Evolutionary conservation across 106 monocot species (phyloP), one percentile per base, ranked within the genome.

Genomic region (Chionographis japonica): DNA sequence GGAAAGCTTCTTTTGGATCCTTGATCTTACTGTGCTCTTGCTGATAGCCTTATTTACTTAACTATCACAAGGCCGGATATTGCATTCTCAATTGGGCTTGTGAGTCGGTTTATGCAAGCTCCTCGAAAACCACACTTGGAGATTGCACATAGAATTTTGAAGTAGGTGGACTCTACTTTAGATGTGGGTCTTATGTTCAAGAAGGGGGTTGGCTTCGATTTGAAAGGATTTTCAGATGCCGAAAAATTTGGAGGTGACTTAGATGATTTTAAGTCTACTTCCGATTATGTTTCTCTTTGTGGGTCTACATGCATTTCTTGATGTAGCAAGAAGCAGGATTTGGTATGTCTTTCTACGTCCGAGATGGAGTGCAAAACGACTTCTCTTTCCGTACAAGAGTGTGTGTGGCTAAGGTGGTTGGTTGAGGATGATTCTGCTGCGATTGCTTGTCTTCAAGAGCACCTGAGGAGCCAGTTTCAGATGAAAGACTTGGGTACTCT

Each of bases 151-250:
- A 0, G 12, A n/a, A 58, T 74, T 14, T 54, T 72, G 17, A 63
- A 72, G 62, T 72, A 72, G 37, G 62, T 72, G 7, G 51, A 37
- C 16, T 62, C 50, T 18, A 72, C 62, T 50, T 50, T 63, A 37
- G 62, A 61, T 63, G 12, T 72, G 43, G 62, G 52, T 6, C 38
- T 52, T 10, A 7, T 52, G 3, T 72, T n/a, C 13, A 62, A 54
- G 37, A 63, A 37, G 17, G 13, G 35, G 7, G 11, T 18, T 40
- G 4, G 18, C 0, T 54, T 72, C 51, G 6, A 3, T 6, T 36
- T 62, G 63, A 14, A 72, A 50, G 62, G 62, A 17, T 72, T 27
- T 27, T 27, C 27, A 1, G 27, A 27, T 27, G 27, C 27, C 27
- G 1, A 27, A 27, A 27, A 27, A 0, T 27, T 27, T 27, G 27